Conservation (phyloP, 306 rosid species). For the Delonix regia region DNA sequence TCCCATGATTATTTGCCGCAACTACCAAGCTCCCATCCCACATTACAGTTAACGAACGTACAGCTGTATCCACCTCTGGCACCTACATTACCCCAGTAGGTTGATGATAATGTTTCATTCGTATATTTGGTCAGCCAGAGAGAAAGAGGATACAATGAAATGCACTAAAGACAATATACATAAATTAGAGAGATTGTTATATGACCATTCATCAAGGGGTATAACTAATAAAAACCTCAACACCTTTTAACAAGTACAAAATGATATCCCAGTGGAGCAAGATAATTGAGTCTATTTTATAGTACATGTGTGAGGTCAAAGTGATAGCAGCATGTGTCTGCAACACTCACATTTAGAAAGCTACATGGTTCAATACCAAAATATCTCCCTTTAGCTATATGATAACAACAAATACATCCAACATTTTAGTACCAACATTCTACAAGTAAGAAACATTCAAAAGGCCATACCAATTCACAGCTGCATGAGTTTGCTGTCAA, state of each 20-base stretch:
- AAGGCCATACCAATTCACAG: slow-evolving; percentile 82
- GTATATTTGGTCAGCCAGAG: slow-evolving; percentile 14
- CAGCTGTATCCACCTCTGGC: slow-evolving; percentile 99
- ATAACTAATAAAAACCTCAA: neutral
- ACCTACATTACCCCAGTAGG: slow-evolving; percentile 61
- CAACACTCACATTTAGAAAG: slow-evolving; percentile 11
- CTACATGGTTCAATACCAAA: slow-evolving; percentile 22
- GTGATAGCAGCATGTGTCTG: slow-evolving; percentile 15
- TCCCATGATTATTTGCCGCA: slow-evolving; percentile 98
- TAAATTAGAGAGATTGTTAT: slow-evolving; percentile 17
- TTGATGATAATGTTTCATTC: slow-evolving; percentile 33
- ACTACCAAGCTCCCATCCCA: slow-evolving; percentile 99
- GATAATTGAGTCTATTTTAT: slow-evolving; percentile 15
- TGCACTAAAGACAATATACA: slow-evolving; percentile 19
- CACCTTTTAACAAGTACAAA: neutral
- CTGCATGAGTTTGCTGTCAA: slow-evolving; percentile 99
- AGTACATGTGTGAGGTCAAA: slow-evolving; percentile 10
- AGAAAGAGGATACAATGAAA: slow-evolving; percentile 6
- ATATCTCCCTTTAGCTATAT: slow-evolving; percentile 22
- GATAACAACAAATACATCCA: neutral
- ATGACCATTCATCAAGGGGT: neutral
- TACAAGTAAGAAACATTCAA: slow-evolving; percentile 13
- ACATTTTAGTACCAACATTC: slow-evolving; percentile 21
- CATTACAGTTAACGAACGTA: slow-evolving; percentile 95
- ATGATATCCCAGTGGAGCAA: neutral